Base-by-base conservation (phyloP, 148 eudicot genomes). In the Rhododendron griersonianum region DNA sequence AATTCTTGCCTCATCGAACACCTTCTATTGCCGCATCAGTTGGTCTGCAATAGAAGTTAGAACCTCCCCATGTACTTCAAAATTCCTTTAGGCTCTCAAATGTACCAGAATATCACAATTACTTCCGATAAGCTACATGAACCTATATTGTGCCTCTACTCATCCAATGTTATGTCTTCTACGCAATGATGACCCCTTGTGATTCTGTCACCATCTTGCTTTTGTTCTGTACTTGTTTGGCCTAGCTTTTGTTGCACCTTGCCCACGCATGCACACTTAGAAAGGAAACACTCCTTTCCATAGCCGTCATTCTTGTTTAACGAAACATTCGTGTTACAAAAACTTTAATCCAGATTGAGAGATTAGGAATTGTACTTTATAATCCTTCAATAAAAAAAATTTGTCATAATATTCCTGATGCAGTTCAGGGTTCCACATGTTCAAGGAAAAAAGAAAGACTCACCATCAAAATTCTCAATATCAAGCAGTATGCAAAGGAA, bases 351-450 rank as follows among this genome's bases (percentile, higher is more conserved):
- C 76, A 30, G 8, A 71, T 71, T 71, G 35, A 71, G 76, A 30
- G 37, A 71, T 30, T 13, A 71, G 8, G 41, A 71, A 15, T 33
- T 33, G 19, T 30, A 33, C 19, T 71, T 69, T 69, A 15, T 69
- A 28, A n/a, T 69, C 9, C 76, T 71, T 71, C 35, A 33, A 33
- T 33, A 71, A 65, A 30, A 13, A 59, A 19, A 59, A 11, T 9
- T 67, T 5, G 39, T 30, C 39, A 71, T 14, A 71, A 14, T 71
- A 30, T 15, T 14, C 50, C 37, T 21, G 10, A 51, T 16, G 33
- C 59, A 78, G 59, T 13, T 85, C 18, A 78, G 39, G n/a, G 76
- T 71, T 71, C 39, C 76, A 85, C 71, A 39, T 3, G 48, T 80
- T 28, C 41, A 63, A 85, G 18, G 28, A 25, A 41, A 61, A 41